Conservation (phyloP, 2,329 filamentous ascomycete genomes). For the Aureobasidium sp. region DNA sequence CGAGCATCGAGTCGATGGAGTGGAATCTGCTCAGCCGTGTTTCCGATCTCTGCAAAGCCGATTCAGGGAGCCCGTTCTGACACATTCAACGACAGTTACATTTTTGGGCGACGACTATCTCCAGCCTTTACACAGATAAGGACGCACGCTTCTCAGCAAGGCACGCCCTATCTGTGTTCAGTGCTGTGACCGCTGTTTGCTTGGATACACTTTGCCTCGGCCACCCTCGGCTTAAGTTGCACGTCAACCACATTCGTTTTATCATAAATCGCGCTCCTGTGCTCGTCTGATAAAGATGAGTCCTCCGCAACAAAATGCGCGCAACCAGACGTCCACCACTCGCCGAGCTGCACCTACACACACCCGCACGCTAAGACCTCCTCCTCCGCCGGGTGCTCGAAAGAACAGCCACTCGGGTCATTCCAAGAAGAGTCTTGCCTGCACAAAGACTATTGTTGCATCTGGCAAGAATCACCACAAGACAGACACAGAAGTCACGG, state of each 20-base stretch:
- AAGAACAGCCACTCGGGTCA: slow-evolving; percentile 6
- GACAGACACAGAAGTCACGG: slow-evolving; percentile 22
- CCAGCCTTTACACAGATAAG: slow-evolving; percentile 6
- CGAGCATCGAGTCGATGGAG: neutral
- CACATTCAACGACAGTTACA: neutral
- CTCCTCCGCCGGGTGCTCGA: neutral
- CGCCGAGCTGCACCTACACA: slow-evolving; percentile 1
- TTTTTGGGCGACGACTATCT: neutral
- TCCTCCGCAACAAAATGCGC: slow-evolving; percentile 12
- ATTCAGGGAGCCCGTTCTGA: slow-evolving; percentile 8
- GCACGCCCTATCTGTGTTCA: slow-evolving; percentile 6
- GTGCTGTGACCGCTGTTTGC: slow-evolving; percentile 5
- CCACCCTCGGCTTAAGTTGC: neutral
- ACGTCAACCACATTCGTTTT: slow-evolving; percentile 8
- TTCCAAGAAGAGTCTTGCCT: slow-evolving; percentile 3
- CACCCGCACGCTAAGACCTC: neutral
- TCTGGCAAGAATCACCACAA: slow-evolving; percentile 19
- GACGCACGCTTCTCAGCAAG: neutral
- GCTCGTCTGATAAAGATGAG: slow-evolving; percentile 5
- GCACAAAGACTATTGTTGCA: neutral
- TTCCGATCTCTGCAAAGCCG: slow-evolving; percentile 7
- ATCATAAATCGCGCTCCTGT: neutral
- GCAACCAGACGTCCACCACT: neutral
- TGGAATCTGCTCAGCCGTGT: neutral
- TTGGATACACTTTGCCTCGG: neutral